Base-by-base conservation (phyloP, 1,284 basidiomycete genomes). In the Xanthoconium separans region DNA sequence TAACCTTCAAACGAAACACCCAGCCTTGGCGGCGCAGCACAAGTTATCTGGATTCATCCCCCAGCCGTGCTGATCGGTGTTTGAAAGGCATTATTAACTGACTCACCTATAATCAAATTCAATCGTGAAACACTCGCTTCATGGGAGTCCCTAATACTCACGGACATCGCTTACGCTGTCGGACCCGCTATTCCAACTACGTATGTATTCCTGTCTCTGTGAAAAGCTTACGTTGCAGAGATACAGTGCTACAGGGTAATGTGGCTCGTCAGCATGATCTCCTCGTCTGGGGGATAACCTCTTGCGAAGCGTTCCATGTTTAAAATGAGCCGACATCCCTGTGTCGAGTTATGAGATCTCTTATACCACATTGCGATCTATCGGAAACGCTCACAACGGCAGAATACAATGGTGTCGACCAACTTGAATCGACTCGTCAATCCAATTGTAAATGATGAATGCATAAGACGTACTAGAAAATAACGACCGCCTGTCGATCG, bases 241-340 rank as follows among this genome's bases (percentile, higher is more conserved):
- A 16, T 18, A 40, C 29, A 22, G 16, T 6, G 2, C 13, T 59
- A 51, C 34, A 65, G 13, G 22, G 50, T 27, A 16, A 62, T 51
- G 8, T 47, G 51, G n/a, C 33, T 64, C 2, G 58, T 64, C 12
- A 64, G 30, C 15, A 47, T 2, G 10, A 60, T 36, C 0, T 52
- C 56, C 16, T 67, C 54, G 3, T 59, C 49, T 9, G 3, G 44
- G 20, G 27, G 0, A n/a, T 45, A 33, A 12, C 15, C 6, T 45
- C 51, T 51, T 11, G 53, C 53, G 7, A 65, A 64, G 22, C 34
- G 37, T 40, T 60, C 56, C 61, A 57, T 62, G 16, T 59, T 57
- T 30, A 63, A 40, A 27, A 64, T 50, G 15, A 61, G 55, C 31
- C 47, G 52, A 44, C 54, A 59, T 2, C 62, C 64, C 65, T 65